Percentiles rank a stretch among this genome's conserved stretches.
These are phyloP conservation scores for Dalbergia cultrata DNA, from an alignment of 306 rosid species.

Conservation along the genomic window DNA sequence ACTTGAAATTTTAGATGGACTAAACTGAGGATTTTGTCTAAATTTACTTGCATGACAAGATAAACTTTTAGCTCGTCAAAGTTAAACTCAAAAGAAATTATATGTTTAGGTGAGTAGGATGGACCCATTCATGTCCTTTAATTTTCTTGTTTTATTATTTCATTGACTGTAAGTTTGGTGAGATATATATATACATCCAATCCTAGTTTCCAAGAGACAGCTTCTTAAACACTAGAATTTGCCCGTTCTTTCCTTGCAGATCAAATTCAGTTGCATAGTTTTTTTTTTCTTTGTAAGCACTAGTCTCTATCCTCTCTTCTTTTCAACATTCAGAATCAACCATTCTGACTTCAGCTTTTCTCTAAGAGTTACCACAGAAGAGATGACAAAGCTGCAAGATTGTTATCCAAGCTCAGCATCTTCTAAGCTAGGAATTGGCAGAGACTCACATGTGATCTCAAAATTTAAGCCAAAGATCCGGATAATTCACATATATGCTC, in stretches of 20 bases:
- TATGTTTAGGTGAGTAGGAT: conserved; percentile 23
- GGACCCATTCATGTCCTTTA: conserved; percentile 31
- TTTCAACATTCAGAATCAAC: conserved; percentile 42
- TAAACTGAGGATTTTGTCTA: too few species aligned
- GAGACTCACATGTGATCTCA: conserved; percentile 51
- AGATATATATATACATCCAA: conserved; percentile 31
- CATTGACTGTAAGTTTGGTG: conserved; percentile 47
- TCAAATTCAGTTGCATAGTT: not conserved
- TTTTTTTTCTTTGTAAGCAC: conserved; percentile 4
- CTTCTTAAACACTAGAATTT: conserved; percentile 34
- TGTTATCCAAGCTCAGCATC: conserved; percentile 44
- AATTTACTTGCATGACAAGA: too few species aligned
- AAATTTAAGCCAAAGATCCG: conserved; percentile 60
- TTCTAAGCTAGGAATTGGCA: conserved; percentile 48
- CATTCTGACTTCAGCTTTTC: not conserved
- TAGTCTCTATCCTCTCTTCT: conserved; percentile 19
- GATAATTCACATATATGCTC: conserved; percentile 61
- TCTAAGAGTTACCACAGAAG: conserved; percentile 31
- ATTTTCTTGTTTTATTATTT: conserved; percentile 36
- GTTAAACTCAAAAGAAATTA: not conserved
- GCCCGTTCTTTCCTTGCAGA: conserved; percentile 31
- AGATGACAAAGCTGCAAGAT: conserved; percentile 53
- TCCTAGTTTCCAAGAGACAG: conserved; percentile 44
- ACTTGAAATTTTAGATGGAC: too few species aligned
- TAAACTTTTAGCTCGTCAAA: too few species aligned